phyloP scores from a whole-genome alignment of 2,329 filamentous ascomycete species.

The Ceratocystis ficicola region DNA sequence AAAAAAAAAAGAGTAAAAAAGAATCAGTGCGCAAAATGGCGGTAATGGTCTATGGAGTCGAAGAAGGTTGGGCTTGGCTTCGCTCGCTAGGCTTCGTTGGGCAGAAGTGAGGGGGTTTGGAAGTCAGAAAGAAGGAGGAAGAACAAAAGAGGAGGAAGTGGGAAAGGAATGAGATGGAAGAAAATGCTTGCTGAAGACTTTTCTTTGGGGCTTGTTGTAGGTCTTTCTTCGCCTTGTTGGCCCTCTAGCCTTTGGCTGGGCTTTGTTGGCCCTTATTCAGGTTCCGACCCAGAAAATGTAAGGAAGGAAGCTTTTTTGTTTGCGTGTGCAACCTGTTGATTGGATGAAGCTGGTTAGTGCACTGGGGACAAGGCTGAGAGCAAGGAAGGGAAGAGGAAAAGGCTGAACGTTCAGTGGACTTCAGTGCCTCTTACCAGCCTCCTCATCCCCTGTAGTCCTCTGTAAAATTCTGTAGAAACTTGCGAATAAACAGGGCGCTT shows the following conservation, averaged over 20 bases:
- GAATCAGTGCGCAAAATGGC: slow-evolving; percentile 1
- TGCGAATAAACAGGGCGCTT: too few species aligned
- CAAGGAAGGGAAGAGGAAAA: background rate
- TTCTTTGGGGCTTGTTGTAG: background rate
- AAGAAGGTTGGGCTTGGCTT: slow-evolving; percentile 3
- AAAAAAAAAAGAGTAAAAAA: background rate
- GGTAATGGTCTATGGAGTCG: background rate
- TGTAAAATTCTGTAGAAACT: background rate
- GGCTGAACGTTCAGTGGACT: background rate
- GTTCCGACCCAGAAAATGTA: background rate
- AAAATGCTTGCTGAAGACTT: slow-evolving; percentile 10
- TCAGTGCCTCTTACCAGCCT: background rate
- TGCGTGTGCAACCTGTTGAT: background rate
- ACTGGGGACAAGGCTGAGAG: background rate
- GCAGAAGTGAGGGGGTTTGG: background rate
- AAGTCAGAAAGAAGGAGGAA: slow-evolving; percentile 6
- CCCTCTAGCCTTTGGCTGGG: background rate
- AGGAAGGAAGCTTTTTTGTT: background rate
- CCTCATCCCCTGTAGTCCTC: background rate
- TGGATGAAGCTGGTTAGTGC: background rate
- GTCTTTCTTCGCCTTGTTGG: background rate
- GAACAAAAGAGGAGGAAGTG: slow-evolving; percentile 8
- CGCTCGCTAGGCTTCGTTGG: background rate
- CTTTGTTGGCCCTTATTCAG: background rate
- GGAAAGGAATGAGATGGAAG: slow-evolving; percentile 6